These are phyloP conservation scores for Eleusine indica DNA, from an alignment of 176 grass and related monocot species.

Conservation along the genomic window DNA sequence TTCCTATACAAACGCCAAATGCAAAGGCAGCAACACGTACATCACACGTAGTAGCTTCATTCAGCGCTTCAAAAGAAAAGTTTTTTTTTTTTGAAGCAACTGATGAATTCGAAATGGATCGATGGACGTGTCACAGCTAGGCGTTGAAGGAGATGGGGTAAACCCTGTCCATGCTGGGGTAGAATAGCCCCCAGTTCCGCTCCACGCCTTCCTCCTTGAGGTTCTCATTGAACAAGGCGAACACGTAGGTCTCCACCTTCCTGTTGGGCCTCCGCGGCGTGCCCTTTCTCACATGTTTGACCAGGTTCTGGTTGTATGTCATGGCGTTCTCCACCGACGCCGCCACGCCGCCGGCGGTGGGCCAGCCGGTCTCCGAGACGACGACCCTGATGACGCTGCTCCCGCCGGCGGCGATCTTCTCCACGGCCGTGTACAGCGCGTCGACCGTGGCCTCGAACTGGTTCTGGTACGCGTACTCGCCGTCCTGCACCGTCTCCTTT, in stretches of 20 bases:
- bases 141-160: conserved; percentile 50
- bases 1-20: background rate
- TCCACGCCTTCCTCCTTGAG: conserved; percentile 40
- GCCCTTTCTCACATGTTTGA: conserved; percentile 55
- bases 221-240: conserved; percentile 89
- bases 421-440: conserved; percentile 58
- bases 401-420: conserved; percentile 25
- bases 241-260: conserved; percentile 60
- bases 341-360: conserved; percentile 50
- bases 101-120: too few relatives aligned
- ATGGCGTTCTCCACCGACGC: conserved; percentile 51
- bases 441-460: conserved; percentile 66
- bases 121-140: background rate
- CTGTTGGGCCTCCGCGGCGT: conserved; percentile 53
- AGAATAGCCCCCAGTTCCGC: conserved; percentile 69
- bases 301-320: conserved; percentile 71
- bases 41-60: too few relatives aligned
- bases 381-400: conserved; percentile 21
- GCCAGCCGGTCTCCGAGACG: conserved; percentile 83
- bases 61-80: too few relatives aligned
- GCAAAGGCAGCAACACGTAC: too few relatives aligned
- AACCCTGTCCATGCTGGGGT: conserved; percentile 40
- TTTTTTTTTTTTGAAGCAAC: too few relatives aligned
- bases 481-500: conserved; percentile 46
- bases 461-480: conserved; percentile 50